Conservation (phyloP, 176 grass and related monocot species). For the Oryza nivara region DNA sequence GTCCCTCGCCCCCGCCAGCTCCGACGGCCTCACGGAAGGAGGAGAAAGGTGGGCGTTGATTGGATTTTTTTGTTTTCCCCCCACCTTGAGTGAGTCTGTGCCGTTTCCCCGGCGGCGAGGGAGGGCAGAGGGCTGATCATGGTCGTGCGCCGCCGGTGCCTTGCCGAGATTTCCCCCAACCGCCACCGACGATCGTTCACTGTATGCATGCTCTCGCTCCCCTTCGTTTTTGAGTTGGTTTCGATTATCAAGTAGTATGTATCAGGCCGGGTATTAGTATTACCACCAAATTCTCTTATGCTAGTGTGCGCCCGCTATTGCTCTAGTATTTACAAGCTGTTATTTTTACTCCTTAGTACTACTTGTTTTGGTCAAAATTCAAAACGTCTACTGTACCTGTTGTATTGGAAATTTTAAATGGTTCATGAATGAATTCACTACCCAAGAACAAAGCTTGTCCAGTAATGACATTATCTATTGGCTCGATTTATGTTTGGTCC, state of each 20-base stretch:
- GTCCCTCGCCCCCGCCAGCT: not conserved
- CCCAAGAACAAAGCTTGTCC: not conserved
- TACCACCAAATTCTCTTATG: not conserved
- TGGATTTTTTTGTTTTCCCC: too few relatives aligned
- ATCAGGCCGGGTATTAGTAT: too few relatives aligned
- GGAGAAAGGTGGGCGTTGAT: not conserved
- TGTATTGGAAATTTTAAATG: not conserved
- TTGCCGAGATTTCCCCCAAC: conserved; percentile 17
- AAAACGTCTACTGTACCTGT: not conserved
- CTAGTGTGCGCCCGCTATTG: not conserved
- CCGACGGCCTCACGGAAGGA: not conserved
- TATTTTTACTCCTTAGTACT: not conserved
- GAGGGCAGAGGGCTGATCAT: conserved; percentile 8
- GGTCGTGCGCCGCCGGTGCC: conserved; percentile 18
- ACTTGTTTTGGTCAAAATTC: not conserved
- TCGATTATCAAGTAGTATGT: too few relatives aligned
- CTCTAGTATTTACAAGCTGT: not conserved
- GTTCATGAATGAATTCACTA: not conserved
- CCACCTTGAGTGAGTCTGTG: not conserved
- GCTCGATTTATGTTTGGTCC: not conserved
- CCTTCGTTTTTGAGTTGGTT: not conserved
- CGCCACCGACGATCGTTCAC: not conserved
- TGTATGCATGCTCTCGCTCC: conserved; percentile 41
- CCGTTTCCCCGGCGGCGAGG: not conserved
- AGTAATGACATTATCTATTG: not conserved